Conservation (phyloP, 345 rosid genomes). For the Pseudoturritis turrita region DNA sequence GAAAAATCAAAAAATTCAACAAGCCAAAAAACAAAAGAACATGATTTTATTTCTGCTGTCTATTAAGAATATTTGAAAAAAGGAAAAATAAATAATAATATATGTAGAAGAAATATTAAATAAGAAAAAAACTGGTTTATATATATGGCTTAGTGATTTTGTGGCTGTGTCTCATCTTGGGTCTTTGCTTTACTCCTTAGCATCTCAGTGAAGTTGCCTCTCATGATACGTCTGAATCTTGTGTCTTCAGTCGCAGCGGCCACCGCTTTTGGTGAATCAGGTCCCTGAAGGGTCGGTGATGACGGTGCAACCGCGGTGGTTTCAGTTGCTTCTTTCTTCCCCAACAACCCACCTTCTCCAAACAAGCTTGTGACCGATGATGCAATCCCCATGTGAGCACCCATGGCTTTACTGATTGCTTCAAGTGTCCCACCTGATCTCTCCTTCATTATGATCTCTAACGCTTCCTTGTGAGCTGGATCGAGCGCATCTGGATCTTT, state of each 20-base stretch:
- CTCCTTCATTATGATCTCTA: slow-evolving; percentile 87
- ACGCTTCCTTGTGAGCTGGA: slow-evolving; percentile 96
- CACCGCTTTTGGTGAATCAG: slow-evolving; percentile 46
- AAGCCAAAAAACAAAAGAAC: slow-evolving; percentile 2
- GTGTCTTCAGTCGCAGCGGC: slow-evolving; percentile 61
- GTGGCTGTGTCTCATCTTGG: slow-evolving; percentile 50
- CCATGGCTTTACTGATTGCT: slow-evolving; percentile 84
- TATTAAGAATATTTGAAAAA: background rate
- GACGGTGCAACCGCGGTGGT: slow-evolving; percentile 25
- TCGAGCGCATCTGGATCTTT: slow-evolving; percentile 82
- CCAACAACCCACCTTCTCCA: slow-evolving; percentile 75
- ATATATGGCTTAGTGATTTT: slow-evolving; percentile 13
- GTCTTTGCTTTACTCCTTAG: slow-evolving; percentile 64
- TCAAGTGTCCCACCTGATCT: slow-evolving; percentile 86
- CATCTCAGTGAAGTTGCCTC: slow-evolving; percentile 85
- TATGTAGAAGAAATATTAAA: background rate
- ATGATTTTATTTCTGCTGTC: slow-evolving; percentile 8
- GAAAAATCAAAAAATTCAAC: background rate
- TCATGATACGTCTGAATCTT: slow-evolving; percentile 89
- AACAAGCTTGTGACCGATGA: slow-evolving; percentile 88
- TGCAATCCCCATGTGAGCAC: slow-evolving; percentile 87
- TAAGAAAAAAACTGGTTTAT: slow-evolving; percentile 4
- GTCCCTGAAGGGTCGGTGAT: slow-evolving; percentile 33
- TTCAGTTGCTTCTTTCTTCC: slow-evolving; percentile 72
- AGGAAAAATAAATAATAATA: background rate